phyloP scores from a whole-genome alignment of 768 basidiomycete species.

The Boletus sp. region DNA sequence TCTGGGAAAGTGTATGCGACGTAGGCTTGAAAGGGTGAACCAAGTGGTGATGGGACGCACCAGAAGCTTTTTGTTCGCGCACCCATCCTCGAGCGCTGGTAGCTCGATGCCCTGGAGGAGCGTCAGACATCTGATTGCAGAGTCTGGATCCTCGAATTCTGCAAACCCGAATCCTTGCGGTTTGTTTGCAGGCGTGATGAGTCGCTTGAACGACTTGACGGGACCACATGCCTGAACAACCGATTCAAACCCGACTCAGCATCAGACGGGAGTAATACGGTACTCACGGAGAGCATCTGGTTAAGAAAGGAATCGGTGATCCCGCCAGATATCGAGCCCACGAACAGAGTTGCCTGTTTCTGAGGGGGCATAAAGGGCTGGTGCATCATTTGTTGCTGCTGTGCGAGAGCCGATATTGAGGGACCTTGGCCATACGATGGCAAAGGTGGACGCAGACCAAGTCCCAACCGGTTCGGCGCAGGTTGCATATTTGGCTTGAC shows the following conservation, averaged over 20 bases:
- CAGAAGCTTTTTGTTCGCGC: constrained; percentile 61
- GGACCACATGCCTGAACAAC: constrained; percentile 80
- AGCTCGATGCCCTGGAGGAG: constrained; percentile 64
- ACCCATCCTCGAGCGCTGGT: constrained; percentile 59
- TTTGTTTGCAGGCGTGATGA: constrained; percentile 89
- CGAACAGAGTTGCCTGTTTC: constrained; percentile 76
- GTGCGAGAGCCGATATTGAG: constrained; percentile 88
- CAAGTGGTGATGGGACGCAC: constrained; percentile 47
- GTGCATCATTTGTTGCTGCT: constrained; percentile 66
- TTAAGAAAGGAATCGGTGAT: constrained; percentile 83
- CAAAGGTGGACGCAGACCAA: constrained; percentile 86
- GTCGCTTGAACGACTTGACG: constrained; percentile 86
- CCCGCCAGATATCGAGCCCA: constrained; percentile 94
- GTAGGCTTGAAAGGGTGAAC: constrained; percentile 37
- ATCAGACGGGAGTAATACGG: not conserved
- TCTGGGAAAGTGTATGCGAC: constrained; percentile 44
- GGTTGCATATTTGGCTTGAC: constrained; percentile 46
- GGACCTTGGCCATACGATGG: constrained; percentile 89
- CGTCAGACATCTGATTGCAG: constrained; percentile 73
- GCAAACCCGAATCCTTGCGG: constrained; percentile 98
- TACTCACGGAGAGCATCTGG: constrained; percentile 69
- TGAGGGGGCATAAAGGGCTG: constrained; percentile 69
- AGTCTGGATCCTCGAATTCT: constrained; percentile 91
- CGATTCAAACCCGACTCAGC: not conserved
- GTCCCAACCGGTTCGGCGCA: constrained; percentile 71